Conservation (phyloP, 805 yeast species). For the Candida pseudoglaebosa region DNA sequence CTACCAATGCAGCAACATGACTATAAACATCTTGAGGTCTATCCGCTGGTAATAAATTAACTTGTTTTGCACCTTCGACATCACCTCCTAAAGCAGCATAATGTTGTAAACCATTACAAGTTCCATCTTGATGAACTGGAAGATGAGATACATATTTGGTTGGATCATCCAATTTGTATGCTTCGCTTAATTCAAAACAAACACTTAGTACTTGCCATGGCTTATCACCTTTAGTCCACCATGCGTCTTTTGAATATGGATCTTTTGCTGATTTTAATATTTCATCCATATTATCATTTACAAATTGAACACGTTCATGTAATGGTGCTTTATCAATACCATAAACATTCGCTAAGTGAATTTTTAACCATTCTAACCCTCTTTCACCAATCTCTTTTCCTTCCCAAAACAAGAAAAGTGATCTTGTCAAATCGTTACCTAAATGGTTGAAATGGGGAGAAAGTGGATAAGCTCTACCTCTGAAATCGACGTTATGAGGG, state of each 20-base stretch:
- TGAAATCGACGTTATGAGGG: constrained; percentile 77
- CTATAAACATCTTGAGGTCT: constrained; percentile 76
- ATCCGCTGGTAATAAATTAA: constrained; percentile 65
- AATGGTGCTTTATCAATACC: constrained; percentile 74
- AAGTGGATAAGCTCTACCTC: constrained; percentile 82
- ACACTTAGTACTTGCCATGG: constrained; percentile 81
- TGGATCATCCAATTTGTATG: constrained; percentile 60
- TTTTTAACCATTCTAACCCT: constrained; percentile 72
- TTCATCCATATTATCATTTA: constrained; percentile 53
- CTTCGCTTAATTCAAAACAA: constrained; percentile 62
- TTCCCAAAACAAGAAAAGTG: constrained; percentile 70
- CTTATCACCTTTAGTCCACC: constrained; percentile 75
- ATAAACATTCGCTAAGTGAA: constrained; percentile 68
- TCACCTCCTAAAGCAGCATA: constrained; percentile 89
- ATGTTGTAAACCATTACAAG: constrained; percentile 83
- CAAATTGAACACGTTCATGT: constrained; percentile 56
- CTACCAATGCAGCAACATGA: constrained; percentile 64
- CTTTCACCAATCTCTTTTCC: constrained; percentile 62
- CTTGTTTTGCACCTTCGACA: constrained; percentile 76
- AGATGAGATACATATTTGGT: constrained; percentile 61
- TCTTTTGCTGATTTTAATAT: constrained; percentile 56
- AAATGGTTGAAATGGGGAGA: constrained; percentile 79
- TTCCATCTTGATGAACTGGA: constrained; percentile 85
- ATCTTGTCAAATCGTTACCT: constrained; percentile 75
- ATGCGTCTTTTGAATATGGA: constrained; percentile 53